A percentile compares a stretch with the other conserved stretches of the same genome.
These are phyloP conservation scores for Scedosporium apiospermum DNA, from an alignment of 2,329 filamentous ascomycete species.

Conservation along the genomic window DNA sequence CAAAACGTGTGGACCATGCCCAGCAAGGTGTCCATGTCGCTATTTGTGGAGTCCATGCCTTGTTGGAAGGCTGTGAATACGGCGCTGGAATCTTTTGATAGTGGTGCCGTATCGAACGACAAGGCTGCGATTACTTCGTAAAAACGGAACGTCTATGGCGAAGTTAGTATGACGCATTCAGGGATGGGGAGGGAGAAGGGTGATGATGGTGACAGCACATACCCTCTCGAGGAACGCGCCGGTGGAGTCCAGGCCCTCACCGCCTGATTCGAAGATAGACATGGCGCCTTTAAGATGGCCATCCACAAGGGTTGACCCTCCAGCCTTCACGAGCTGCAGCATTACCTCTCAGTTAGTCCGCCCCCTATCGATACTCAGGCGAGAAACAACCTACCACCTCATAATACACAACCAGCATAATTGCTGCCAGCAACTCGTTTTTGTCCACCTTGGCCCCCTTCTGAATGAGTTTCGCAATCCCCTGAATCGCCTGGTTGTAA, in stretches of 20 bases:
- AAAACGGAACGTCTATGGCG: constrained; percentile 48
- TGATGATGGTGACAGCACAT: constrained; percentile 12
- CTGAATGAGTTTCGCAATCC: constrained; percentile 46
- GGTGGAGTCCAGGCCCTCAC: constrained; percentile 37
- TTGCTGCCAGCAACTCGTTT: constrained; percentile 50
- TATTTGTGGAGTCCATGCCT: constrained; percentile 14
- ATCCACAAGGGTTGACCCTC: constrained; percentile 49
- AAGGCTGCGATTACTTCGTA: constrained; percentile 57
- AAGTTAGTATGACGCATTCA: constrained; percentile 13
- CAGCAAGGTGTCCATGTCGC: constrained; percentile 46
- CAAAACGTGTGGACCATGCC: constrained; percentile 54
- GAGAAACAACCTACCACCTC: constrained; percentile 43
- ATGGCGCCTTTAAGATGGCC: constrained; percentile 53
- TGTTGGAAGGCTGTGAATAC: constrained; percentile 32
- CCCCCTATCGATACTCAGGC: not conserved
- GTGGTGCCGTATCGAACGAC: constrained; percentile 48
- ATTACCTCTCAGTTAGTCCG: not conserved
- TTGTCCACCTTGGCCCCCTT: constrained; percentile 36
- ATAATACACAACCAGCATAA: constrained; percentile 54
- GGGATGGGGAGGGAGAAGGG: not conserved
- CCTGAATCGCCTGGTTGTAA: constrained; percentile 50
- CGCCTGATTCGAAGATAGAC: constrained; percentile 42
- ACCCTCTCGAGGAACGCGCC: constrained; percentile 51
- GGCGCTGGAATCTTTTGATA: constrained; percentile 39
- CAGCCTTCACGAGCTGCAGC: constrained; percentile 47